Evolutionary conservation across 345 rosid species (phyloP), one percentile per base, ranked within the genome.

Genomic region (Kandelia obovata): DNA sequence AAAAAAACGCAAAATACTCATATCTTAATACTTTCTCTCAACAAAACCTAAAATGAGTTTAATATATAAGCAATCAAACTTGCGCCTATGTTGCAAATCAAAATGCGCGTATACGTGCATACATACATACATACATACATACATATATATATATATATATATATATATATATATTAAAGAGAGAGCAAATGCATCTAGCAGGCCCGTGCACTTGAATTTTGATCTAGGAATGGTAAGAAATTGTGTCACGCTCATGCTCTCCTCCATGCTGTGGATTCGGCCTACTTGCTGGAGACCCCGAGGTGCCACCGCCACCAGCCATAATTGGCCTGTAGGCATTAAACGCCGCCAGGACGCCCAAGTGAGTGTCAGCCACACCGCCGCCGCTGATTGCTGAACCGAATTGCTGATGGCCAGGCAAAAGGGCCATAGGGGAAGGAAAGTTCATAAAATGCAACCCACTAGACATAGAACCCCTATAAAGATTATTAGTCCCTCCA

Each of bases 401-500:
- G 63, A 78, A 32, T 66, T 81, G 96, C 66, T 89, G 97, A 35
- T 89, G 97, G 47, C 91, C 85, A 1, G 95, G 71, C 72, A 88
- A 75, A 63, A 87, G 79, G 74, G 95, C 84, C 84, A 91, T 79
- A 0, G 92, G 92, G 35, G 88, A 69, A 20, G 89, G 87, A 65
- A 89, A 85, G 63, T 92, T 92, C 96, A 92, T 83, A 28, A 92
- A 79, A 81, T 89, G 97, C 58, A 92, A 76, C 39, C 91, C 92
- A 61, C 79, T 80, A 0, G 89, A 71, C 73, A 73, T 65, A 3
- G 81, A 61, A 25, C 83, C 79, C 60, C 83, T 75, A 58, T 78
- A 73, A 75, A 78, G 68, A 53, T 73, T 72, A 70, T 43, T 77
- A 47, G 66, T 34, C 26, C 76, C 60, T 9, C 53, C 78, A 57